Base-by-base conservation (phyloP, 305 asterid species). In the Plantago lanceolata region DNA sequence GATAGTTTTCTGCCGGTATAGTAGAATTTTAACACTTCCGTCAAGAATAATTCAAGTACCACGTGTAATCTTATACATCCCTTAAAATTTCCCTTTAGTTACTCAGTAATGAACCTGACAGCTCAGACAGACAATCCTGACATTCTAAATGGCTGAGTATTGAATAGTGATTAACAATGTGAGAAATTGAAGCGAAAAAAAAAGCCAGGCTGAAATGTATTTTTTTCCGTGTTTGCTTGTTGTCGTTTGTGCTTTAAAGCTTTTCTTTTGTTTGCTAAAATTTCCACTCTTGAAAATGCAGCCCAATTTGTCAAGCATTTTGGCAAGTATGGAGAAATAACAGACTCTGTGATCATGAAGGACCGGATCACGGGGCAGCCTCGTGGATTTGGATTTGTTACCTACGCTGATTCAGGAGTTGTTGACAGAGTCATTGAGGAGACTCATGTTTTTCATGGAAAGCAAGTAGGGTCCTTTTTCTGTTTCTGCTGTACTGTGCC, bases 301-400 rank as follows among this genome's bases (percentile, higher is more conserved):
- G 84, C 81, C 2, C 84, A 81, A 74, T 81, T 81, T 72, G 61
- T 79, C 71, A 77, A 79, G 76, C 74, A 82, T 67, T 82, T 82
- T 66, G 82, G 82, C 20, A 82, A 79, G 66, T 82, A 79, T 65
- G 88, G 88, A 35, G 83, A 82, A 66, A 79, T 82, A 62, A 82
- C 80, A 57, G 85, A 82, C 64, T 82, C 88, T 1, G 88, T 82
- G 65, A 82, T 82, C 59, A 82, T 82, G 88, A 82, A 77, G 76
- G 85, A 82, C 60, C 68, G 76, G 67, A 68, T 59, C 43, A 75
- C 85, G 1, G 85, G 88, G 49, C 85, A 77, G 62, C 88, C 88
- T 19, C 83, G 83, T 1, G 88, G 88, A 24, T 79, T 82, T 19
- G 88, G 88, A 54, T 82, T 82, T 49, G 80, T 82, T 66, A 82